Base-by-base conservation (phyloP, 352 stramenopile species). In the Pythium aquatile region DNA sequence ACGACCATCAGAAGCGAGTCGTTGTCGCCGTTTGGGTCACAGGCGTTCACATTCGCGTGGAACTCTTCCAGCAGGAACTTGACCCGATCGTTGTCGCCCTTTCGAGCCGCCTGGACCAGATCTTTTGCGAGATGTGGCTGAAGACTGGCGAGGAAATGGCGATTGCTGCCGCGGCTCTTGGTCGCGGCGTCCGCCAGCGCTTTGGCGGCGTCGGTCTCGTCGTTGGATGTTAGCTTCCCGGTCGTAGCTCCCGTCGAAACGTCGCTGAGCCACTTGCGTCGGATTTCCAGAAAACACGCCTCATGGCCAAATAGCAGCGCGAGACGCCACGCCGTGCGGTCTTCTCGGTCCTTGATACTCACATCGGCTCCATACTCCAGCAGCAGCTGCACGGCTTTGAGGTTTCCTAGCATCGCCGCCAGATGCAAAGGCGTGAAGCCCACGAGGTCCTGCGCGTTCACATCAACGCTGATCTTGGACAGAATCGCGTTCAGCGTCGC, bases 391-490 rank as follows among this genome's bases (percentile, higher is more conserved):
- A 88, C 81, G 0, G 70, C 70, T 4, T 53, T 46, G 4, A 86
- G 29, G 49, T 84, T 77, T 0, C 83, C 83, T n/a, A 68, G 48
- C 48, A 76, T 69, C 10, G 80, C 74, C 3, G 83, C 80, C 11
- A 81, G 59, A 53, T 91, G 83, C 2, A 91, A 62, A 14, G 76
- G 66, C 1, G 80, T 90, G 32, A 89, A 87, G 0, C 80, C 83
- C 29, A 84, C 69, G 17, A 80, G 70, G 44, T 91, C 80, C 44
- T 79, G 73, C 11, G 73, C 77, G 47, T 87, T 75, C 16, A 90
- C 44, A 44, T 75, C 46, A 33, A 73, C 47, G 2, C 56, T 63
- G 2, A 73, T 65, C 14, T 80, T 79, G 26, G 65, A 67, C 3
- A 87, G 54, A 13, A 90, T 35, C 14, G 32, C 68, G 13, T 73